phyloP scores from a whole-genome alignment of 208 protist species.

The Wallacemonas sp. region DNA sequence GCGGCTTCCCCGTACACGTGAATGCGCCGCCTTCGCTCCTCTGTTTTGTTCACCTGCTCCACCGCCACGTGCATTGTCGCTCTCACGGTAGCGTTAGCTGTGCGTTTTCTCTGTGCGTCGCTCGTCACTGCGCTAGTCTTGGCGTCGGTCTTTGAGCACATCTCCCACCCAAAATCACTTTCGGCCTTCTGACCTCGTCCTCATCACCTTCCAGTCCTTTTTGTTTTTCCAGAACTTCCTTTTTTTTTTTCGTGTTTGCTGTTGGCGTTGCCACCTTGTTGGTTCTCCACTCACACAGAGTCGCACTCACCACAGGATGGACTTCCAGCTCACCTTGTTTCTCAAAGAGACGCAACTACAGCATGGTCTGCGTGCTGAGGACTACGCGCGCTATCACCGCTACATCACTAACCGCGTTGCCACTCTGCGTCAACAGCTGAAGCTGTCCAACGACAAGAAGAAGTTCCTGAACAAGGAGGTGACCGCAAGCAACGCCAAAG shows the following conservation, averaged over 20 bases:
- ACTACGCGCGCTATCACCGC: constrained; percentile 79
- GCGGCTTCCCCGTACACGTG: no score
- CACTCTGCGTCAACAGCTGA: constrained; percentile 71
- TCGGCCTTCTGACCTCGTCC: no score
- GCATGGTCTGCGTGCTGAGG: constrained; percentile 79
- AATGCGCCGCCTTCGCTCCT: no score
- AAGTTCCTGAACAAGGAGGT: constrained; percentile 80
- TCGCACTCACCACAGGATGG: constrained; percentile 13
- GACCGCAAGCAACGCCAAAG: constrained; percentile 53
- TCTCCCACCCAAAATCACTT: no score
- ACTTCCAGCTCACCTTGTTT: constrained; percentile 72
- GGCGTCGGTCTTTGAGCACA: no score
- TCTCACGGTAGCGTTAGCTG: no score
- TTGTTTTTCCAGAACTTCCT: neutral
- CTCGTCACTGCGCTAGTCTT: no score
- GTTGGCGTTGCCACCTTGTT: neutral
- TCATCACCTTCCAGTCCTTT: no score
- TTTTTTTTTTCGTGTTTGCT: constrained; percentile 9
- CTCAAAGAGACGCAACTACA: constrained; percentile 88
- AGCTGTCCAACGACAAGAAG: constrained; percentile 72
- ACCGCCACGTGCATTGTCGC: no score
- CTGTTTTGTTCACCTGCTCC: no score
- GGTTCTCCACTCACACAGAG: neutral
- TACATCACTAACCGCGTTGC: constrained; percentile 81
- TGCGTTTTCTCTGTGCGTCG: no score